phyloP scores from a whole-genome alignment of 2,329 filamentous ascomycete genomes.

The Penicillium italicum region DNA sequence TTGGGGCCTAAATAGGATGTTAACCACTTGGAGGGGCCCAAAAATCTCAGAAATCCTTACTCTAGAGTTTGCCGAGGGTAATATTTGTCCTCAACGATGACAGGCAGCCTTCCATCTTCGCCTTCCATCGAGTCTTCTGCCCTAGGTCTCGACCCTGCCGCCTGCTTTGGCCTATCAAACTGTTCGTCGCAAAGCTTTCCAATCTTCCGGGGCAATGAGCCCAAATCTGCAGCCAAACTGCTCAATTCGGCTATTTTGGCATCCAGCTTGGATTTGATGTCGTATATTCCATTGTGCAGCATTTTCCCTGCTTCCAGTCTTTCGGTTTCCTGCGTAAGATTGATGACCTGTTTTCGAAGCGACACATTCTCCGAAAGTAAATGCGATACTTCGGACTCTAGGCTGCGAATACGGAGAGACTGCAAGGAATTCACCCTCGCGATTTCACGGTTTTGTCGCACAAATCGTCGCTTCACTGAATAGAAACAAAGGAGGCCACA shows the following conservation, averaged over 20 bases:
- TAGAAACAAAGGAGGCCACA: neutral
- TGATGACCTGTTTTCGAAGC: conserved; percentile 57
- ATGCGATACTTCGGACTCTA: conserved; percentile 60
- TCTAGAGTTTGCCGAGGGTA: conserved; percentile 56
- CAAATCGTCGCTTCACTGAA: conserved; percentile 61
- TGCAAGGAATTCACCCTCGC: conserved; percentile 62
- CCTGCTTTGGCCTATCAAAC: conserved; percentile 13
- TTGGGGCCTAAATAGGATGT: conserved; percentile 26
- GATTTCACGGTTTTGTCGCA: conserved; percentile 64
- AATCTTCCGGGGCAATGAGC: conserved; percentile 38
- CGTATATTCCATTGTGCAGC: conserved; percentile 48
- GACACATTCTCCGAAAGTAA: conserved; percentile 59
- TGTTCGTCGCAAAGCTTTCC: conserved; percentile 19
- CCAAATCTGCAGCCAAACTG: conserved; percentile 53
- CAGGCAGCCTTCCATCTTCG: conserved; percentile 49
- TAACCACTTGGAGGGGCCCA: neutral
- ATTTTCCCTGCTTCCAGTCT: conserved; percentile 44
- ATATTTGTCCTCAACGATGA: conserved; percentile 58
- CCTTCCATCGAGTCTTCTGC: conserved; percentile 15
- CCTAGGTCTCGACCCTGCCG: conserved; percentile 15
- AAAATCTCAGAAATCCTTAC: conserved; percentile 35
- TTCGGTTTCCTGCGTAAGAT: conserved; percentile 54
- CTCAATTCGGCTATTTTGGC: conserved; percentile 55
- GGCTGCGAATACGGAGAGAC: conserved; percentile 59
- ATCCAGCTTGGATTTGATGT: conserved; percentile 54